A percentile compares a stretch with the other conserved stretches of the same genome.
These are phyloP conservation scores for Neurospora crassa DNA, from an alignment of 2,329 filamentous ascomycete species.

Conservation along the genomic window DNA sequence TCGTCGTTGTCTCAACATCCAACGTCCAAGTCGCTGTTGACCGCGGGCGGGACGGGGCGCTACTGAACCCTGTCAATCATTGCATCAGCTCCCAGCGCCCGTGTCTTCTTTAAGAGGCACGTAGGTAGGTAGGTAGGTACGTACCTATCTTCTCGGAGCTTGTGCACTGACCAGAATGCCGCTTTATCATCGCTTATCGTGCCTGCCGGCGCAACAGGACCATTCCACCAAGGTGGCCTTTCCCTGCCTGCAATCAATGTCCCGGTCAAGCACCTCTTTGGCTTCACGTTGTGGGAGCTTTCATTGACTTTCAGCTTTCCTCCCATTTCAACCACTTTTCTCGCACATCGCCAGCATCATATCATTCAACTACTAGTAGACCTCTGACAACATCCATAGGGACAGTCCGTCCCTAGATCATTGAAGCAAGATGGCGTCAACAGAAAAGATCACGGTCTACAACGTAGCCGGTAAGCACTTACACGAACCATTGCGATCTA, in stretches of 20 bases:
- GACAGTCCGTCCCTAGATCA: not conserved
- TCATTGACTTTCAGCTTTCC: not conserved
- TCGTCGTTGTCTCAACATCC: slow-evolving; percentile 5
- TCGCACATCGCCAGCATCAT: not conserved
- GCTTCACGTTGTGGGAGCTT: not conserved
- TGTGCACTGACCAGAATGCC: not conserved
- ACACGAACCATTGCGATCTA: not conserved
- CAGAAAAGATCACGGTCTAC: slow-evolving; percentile 55
- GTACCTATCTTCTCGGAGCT: not conserved
- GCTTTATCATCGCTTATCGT: not conserved
- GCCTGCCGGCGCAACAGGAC: not conserved
- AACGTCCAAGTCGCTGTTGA: slow-evolving; percentile 7
- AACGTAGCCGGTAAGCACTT: slow-evolving; percentile 49
- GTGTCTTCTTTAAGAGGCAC: not conserved
- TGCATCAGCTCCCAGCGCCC: not conserved
- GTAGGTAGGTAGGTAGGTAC: too few species aligned
- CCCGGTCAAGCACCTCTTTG: not conserved
- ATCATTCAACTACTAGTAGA: not conserved
- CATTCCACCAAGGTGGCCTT: slow-evolving; percentile 8
- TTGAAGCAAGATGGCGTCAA: slow-evolving; percentile 28
- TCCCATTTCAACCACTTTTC: not conserved
- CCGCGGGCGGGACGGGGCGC: not conserved
- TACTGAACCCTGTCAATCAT: slow-evolving; percentile 7
- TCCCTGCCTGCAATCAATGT: slow-evolving; percentile 1
- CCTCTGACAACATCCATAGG: not conserved